Percentiles rank a stretch among this genome's conserved stretches.
These are phyloP conservation scores for Zea luxurians DNA, from an alignment of 176 grass and related monocot genomes.

Conservation along the genomic window DNA sequence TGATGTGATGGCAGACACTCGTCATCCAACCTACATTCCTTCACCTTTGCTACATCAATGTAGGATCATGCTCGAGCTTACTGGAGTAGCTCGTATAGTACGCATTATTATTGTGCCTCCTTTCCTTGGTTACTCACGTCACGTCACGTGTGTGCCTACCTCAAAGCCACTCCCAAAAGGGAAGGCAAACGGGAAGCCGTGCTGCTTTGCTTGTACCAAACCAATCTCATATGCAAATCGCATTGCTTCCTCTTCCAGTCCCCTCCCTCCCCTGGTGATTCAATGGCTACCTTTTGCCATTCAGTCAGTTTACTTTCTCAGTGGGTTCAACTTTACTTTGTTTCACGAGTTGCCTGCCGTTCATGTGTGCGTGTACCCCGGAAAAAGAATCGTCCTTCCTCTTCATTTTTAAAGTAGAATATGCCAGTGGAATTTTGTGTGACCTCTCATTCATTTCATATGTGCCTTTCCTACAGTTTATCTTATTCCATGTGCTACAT, in stretches of 20 bases:
- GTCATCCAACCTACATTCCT: too few relatives aligned
- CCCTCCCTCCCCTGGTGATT: background rate
- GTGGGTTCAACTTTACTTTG: background rate
- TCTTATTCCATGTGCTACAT: background rate
- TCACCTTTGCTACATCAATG: too few relatives aligned
- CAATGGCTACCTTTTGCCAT: background rate
- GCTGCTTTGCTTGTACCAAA: too few relatives aligned
- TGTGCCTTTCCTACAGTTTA: background rate
- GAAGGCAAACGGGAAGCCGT: too few relatives aligned
- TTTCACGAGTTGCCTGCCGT: background rate
- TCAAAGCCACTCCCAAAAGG: background rate
- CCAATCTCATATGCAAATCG: too few relatives aligned
- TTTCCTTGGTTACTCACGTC: background rate
- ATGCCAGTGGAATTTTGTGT: background rate
- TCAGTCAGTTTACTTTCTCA: background rate
- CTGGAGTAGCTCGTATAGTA: too few relatives aligned
- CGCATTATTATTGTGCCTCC: too few relatives aligned
- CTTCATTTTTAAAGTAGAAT: background rate
- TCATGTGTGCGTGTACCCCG: background rate
- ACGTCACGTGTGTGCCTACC: background rate
- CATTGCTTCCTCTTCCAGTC: too few relatives aligned
- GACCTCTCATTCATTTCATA: background rate
- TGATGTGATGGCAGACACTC: too few relatives aligned
- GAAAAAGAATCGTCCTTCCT: background rate
- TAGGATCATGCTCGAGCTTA: too few relatives aligned